Conservation (phyloP, 257 asterid species). For the Knoxia roxburghii region DNA sequence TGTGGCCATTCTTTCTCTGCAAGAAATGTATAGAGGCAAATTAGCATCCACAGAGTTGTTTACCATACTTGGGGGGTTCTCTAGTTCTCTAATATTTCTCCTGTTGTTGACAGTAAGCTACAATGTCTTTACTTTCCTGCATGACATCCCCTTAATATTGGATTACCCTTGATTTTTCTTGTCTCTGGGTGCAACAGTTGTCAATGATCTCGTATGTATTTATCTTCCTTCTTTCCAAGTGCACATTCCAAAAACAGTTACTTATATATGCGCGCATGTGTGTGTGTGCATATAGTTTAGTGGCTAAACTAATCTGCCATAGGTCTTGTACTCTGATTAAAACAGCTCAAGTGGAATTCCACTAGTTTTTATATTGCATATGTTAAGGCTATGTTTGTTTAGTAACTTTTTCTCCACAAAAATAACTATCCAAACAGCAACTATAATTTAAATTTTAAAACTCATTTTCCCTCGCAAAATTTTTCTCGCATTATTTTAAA, state of each 20-base stretch:
- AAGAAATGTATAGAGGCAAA: constrained; percentile 68
- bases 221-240: no score
- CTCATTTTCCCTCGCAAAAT: no score
- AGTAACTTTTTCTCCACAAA: no score
- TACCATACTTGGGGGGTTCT: constrained; percentile 92
- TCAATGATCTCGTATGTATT: neutral
- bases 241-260: no score
- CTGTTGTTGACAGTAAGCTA: constrained; percentile 56
- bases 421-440: no score
- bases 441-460: no score
- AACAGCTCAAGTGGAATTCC: neutral
- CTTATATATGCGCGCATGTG: no score
- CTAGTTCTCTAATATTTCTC: constrained; percentile 78
- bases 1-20: constrained; percentile 67
- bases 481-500: no score
- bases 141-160: neutral
- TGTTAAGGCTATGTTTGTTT: no score
- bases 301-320: neutral
- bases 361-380: neutral
- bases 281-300: no score
- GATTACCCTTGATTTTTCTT: neutral
- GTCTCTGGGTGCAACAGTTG: neutral
- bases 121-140: neutral
- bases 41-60: constrained; percentile 86
- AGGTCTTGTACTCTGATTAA: neutral